Evolutionary conservation across 2,329 filamentous ascomycete genomes (phyloP).

Genomic region (Aspergillus glaucus): DNA sequence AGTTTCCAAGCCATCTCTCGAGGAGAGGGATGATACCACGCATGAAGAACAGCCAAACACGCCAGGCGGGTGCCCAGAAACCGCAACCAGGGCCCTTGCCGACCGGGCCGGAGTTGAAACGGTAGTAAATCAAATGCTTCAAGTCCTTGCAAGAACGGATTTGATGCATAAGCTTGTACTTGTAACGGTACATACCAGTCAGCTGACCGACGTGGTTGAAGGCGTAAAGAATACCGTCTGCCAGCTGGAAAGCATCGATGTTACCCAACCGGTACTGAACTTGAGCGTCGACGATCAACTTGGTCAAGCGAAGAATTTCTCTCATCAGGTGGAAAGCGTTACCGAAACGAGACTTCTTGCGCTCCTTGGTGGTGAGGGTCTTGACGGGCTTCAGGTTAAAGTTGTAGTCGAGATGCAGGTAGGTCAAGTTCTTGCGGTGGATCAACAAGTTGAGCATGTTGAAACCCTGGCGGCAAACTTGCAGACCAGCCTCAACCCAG

Average conservation of each 20-base stretch:
- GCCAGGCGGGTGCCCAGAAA: slow-evolving; percentile 98
- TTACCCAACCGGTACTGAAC: slow-evolving; percentile 97
- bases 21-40: slow-evolving; percentile 94
- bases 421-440: slow-evolving; percentile 96
- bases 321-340: slow-evolving; percentile 99
- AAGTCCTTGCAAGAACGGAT: slow-evolving; percentile 98
- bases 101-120: slow-evolving; percentile 94
- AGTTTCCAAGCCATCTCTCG: slow-evolving; percentile 93
- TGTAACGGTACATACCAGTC: slow-evolving; percentile 99
- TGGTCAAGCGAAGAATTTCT: slow-evolving; percentile 90
- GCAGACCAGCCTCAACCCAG: slow-evolving; percentile 97
- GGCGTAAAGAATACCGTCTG: slow-evolving; percentile 96
- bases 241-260: slow-evolving; percentile 97
- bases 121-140: slow-evolving; percentile 98
- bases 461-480: slow-evolving; percentile 96
- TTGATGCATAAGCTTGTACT: slow-evolving; percentile 99
- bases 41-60: slow-evolving; percentile 99
- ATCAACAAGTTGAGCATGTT: slow-evolving; percentile 99
- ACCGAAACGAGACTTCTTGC: slow-evolving; percentile 98
- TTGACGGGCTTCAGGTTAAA: slow-evolving; percentile 99
- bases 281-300: slow-evolving; percentile 96
- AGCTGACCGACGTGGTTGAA: slow-evolving; percentile 99
- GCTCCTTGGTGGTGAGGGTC: slow-evolving; percentile 95
- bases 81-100: slow-evolving; percentile 96
- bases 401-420: slow-evolving; percentile 97